Evolutionary conservation across 176 grass and related monocot species (phyloP), one percentile per base, ranked within the genome.

Genomic region (Eleusine coracana): DNA sequence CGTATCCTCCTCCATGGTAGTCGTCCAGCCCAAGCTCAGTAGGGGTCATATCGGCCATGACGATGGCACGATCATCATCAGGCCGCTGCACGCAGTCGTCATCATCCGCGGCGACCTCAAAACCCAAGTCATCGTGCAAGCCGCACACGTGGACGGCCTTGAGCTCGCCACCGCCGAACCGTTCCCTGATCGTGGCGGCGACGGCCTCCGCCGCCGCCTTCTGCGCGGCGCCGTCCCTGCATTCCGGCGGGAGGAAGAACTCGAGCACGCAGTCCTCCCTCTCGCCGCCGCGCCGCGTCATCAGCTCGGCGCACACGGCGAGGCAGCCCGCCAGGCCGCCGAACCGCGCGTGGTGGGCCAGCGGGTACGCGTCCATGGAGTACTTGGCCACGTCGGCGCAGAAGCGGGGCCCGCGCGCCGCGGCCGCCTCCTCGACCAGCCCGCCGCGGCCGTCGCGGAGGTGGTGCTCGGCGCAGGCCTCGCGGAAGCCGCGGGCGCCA

Each of bases 391-490:
- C 86, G 69, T 98, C 90, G 37, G 77, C 65, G 74, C 87, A 94
- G 76, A 92, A 93, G n/a, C 84, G 86, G 0, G 88, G 84, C 50
- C 27, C 50, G 0, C 66, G 39, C n/a, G 66, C 72, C 40, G 25
- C 17, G 13, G 82, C 89, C 17, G 86, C 80, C 54, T 77, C 77
- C 27, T 90, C 95, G 17, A 89, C 90, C 58, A 87, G 86, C 64
- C 95, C 95, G n/a, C 86, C 90, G 21, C 86, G 86, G 39, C 66
- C 79, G 10, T 10, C 1, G 0, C 82, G 83, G 65, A 95, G 90
- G 86, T 98, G 95, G 73, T 98, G 95, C 72, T 98, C 95, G 7
- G 85, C 68, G 84, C 90, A 98, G 51, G 87, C 95, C 9, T 94
- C 95, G 18, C 82, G 88, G 69, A 97, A 97, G 37, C 86, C 86